Evolutionary conservation across 106 monocot species (phyloP).

Genomic region (Dendrobium officinale): DNA sequence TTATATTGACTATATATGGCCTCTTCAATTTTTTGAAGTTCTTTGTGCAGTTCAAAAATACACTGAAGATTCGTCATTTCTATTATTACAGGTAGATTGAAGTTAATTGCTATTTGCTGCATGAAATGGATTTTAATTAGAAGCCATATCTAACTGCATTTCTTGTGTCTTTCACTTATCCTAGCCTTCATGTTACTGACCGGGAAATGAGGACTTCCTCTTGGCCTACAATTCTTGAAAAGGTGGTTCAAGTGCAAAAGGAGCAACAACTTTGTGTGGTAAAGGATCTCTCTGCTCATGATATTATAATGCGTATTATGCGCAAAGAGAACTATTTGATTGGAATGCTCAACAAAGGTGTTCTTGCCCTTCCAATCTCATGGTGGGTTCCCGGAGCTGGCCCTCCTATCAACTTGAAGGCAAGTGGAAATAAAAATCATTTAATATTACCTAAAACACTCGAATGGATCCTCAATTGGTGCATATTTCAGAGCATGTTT

Average conservation of each 20-base stretch:
- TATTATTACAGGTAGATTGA: constrained; percentile 56
- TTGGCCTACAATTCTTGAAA: constrained; percentile 81
- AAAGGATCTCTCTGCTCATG: constrained; percentile 89
- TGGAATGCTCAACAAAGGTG: constrained; percentile 95
- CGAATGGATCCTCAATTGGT: constrained; percentile 97
- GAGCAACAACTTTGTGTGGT: constrained; percentile 83
- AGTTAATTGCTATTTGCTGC: not conserved
- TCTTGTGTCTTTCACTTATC: not conserved
- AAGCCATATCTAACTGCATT: not conserved
- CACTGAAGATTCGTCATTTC: constrained; percentile 60
- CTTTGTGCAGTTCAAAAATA: constrained; percentile 78
- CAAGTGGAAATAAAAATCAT: constrained; percentile 53
- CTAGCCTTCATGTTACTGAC: constrained; percentile 80
- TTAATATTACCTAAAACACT: constrained; percentile 88
- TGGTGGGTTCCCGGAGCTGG: constrained; percentile 89
- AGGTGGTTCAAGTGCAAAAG: constrained; percentile 71
- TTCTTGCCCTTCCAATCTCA: constrained; percentile 76
- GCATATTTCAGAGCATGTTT: constrained; percentile 98
- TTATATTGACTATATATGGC: constrained; percentile 65
- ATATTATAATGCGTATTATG: constrained; percentile 93
- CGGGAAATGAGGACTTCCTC: constrained; percentile 78
- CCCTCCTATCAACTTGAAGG: constrained; percentile 39
- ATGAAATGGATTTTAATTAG: not conserved
- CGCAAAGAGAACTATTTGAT: constrained; percentile 98
- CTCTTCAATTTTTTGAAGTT: constrained; percentile 89